Evolutionary conservation across 768 basidiomycete genomes (phyloP).

Genomic region (Mycena haematopus): DNA sequence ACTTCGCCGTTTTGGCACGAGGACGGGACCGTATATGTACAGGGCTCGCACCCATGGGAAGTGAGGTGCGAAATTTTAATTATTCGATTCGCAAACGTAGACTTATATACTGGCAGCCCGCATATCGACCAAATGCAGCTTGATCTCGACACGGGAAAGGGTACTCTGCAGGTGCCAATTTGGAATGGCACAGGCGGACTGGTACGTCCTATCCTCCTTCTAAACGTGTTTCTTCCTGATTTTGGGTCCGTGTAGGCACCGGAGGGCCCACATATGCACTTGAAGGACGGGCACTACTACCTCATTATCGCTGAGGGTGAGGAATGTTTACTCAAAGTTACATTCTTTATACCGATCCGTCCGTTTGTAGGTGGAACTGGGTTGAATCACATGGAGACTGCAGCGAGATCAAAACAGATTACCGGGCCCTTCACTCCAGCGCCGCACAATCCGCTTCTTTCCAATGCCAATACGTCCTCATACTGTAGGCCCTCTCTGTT

Average conservation of each 20-base stretch:
- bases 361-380: slow-evolving; percentile 35
- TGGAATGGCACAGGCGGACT: slow-evolving; percentile 38
- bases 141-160: slow-evolving; percentile 33
- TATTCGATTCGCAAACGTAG: background rate
- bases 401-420: slow-evolving; percentile 36
- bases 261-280: slow-evolving; percentile 37
- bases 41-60: slow-evolving; percentile 35
- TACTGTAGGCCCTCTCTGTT: slow-evolving; percentile 22
- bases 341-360: background rate
- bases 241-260: slow-evolving; percentile 27
- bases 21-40: slow-evolving; percentile 40
- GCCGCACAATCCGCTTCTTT: slow-evolving; percentile 37
- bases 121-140: slow-evolving; percentile 34
- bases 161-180: slow-evolving; percentile 29
- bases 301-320: slow-evolving; percentile 45
- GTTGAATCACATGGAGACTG: slow-evolving; percentile 34
- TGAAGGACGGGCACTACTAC: slow-evolving; percentile 41
- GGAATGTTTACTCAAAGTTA: background rate
- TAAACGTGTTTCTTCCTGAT: background rate
- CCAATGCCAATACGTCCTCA: slow-evolving; percentile 35
- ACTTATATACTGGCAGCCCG: slow-evolving; percentile 24
- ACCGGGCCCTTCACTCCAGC: slow-evolving; percentile 33
- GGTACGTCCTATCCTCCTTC: slow-evolving; percentile 7
- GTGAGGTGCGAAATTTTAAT: slow-evolving; percentile 22
- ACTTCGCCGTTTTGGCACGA: slow-evolving; percentile 41